These are phyloP conservation scores for Arabidopsis thaliana DNA, from an alignment of 345 rosid species.

Conservation along the genomic window TAIR10.1 NC_003076.8:13596501-13597000, in stretches of 20 bases:
- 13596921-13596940: conserved; percentile 52
- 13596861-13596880: conserved; percentile 37
- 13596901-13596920: conserved; percentile 61
- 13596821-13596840: conserved; percentile 31
- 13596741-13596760: conserved; percentile 30
- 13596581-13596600: conserved; percentile 12
- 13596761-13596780: conserved; percentile 40
- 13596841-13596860: conserved; percentile 38
- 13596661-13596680: conserved; percentile 6
- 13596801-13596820: conserved; percentile 41
- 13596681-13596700: conserved; percentile 17
- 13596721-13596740: conserved; percentile 38
- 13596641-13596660: conserved; percentile 22
- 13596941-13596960: conserved; percentile 32
- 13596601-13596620: conserved; percentile 6
- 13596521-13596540: background rate
- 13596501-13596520: background rate
- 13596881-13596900: conserved; percentile 17
- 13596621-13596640: conserved; percentile 15
- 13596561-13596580: conserved; percentile 7
- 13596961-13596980: conserved; percentile 38
- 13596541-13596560: background rate
- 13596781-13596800: conserved; percentile 33
- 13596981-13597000: conserved; percentile 35
- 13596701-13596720: conserved; percentile 19